phyloP scores from a whole-genome alignment of 2,329 filamentous ascomycete species.

The Myrmaecium sp. region DNA sequence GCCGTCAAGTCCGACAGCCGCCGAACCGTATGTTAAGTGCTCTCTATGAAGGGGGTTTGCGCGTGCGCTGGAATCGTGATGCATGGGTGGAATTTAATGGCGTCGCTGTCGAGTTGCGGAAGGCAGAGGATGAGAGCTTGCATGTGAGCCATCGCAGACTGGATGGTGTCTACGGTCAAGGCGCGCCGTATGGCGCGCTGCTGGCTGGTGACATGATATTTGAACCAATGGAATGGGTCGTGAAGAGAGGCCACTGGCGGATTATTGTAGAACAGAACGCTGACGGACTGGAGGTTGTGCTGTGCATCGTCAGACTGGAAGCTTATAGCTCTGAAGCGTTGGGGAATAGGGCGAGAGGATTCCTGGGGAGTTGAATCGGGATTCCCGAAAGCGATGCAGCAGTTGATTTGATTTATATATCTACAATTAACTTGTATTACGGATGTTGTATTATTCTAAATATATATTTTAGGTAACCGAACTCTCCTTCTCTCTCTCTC shows the following conservation, averaged over 20 bases:
- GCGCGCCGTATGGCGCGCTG: no score
- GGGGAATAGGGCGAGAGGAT: conserved; percentile 48
- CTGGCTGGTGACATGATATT: no score
- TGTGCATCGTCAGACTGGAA: conserved; percentile 63
- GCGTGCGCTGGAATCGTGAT: conserved; percentile 13
- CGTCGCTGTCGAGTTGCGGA: conserved; percentile 8
- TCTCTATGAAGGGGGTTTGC: no score
- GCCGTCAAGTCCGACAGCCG: no score
- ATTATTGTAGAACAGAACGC: conserved; percentile 38
- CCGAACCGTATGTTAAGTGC: no score
- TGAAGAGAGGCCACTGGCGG: conserved; percentile 23
- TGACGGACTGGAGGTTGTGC: conserved; percentile 45
- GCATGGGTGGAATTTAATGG: conserved; percentile 13
- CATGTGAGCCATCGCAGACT: background rate
- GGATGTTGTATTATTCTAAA: no score
- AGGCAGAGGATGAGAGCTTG: conserved; percentile 6
- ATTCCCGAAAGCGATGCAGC: no score
- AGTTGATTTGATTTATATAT: no score
- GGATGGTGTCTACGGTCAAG: conserved; percentile 6
- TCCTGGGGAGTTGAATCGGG: no score
- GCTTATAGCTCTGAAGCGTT: conserved; percentile 48
- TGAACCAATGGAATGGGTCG: conserved; percentile 18
- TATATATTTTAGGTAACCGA: no score
- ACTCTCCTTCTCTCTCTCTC: no score
- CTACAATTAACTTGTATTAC: no score